A percentile compares a stretch with the other conserved stretches of the same genome.
Evolutionary conservation across 2,329 filamentous ascomycete genomes (phyloP).

Genomic region (Alternaria postmessia): DNA sequence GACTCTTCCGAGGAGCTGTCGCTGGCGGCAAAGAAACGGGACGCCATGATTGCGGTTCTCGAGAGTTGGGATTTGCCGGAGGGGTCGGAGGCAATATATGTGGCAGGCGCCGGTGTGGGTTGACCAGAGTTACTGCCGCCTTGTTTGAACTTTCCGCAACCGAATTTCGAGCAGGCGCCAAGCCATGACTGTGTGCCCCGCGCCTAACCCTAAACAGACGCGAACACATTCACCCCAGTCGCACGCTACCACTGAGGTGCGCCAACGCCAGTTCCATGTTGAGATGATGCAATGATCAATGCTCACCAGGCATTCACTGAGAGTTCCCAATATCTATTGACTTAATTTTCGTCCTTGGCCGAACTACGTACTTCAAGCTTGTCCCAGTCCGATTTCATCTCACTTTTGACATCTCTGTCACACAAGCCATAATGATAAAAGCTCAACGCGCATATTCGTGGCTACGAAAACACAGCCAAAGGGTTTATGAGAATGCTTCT

Average conservation of each 20-base stretch:
- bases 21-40: slow-evolving; percentile 95
- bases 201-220: slow-evolving; percentile 19
- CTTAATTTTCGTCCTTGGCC: background rate
- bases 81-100: slow-evolving; percentile 25
- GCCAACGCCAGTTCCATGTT: background rate
- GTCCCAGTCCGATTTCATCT: background rate
- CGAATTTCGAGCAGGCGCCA: slow-evolving; percentile 31
- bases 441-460: slow-evolving; percentile 1
- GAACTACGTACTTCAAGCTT: background rate
- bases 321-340: background rate
- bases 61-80: slow-evolving; percentile 35
- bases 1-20: slow-evolving; percentile 97
- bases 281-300: background rate
- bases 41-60: slow-evolving; percentile 56
- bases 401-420: background rate
- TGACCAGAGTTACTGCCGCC: slow-evolving; percentile 24
- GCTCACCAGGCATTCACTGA: background rate
- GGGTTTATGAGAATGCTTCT: slow-evolving; percentile 43
- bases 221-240: slow-evolving; percentile 8
- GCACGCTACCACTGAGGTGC: background rate
- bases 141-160: slow-evolving; percentile 22
- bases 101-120: slow-evolving; percentile 30
- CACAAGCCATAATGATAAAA: background rate
- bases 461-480: slow-evolving; percentile 10
- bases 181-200: slow-evolving; percentile 28